These are phyloP conservation scores for Hortiboletus rubellus DNA, from an alignment of 1,284 basidiomycete species.

Conservation along the genomic window DNA sequence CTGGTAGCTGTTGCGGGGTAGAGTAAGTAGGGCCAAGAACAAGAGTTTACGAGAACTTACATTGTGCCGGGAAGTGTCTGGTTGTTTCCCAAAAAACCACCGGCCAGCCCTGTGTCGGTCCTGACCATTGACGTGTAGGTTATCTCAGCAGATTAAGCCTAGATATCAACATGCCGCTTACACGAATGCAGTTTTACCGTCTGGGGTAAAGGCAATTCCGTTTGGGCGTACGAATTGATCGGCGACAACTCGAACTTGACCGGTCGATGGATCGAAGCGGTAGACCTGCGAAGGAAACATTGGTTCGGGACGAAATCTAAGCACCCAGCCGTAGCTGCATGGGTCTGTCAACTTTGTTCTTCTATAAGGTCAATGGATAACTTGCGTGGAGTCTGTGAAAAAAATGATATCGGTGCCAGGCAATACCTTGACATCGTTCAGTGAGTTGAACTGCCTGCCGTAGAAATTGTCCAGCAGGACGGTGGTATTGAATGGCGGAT, in stretches of 20 bases:
- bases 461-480: constrained; percentile 72
- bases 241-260: constrained; percentile 66
- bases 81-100: constrained; percentile 56
- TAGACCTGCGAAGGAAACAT: constrained; percentile 74
- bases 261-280: constrained; percentile 63
- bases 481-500: constrained; percentile 59
- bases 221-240: constrained; percentile 64
- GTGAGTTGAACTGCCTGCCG: constrained; percentile 78
- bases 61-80: constrained; percentile 67
- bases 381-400: constrained; percentile 70
- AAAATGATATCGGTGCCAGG: constrained; percentile 60
- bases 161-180: constrained; percentile 38
- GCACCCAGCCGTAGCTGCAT: constrained; percentile 60
- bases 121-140: constrained; percentile 33
- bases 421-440: constrained; percentile 78
- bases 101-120: constrained; percentile 51
- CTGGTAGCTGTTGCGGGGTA: constrained; percentile 48
- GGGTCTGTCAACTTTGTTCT: neutral
- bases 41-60: constrained; percentile 38
- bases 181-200: constrained; percentile 69
- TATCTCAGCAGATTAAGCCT: neutral
- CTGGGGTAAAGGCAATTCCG: constrained; percentile 68
- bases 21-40: neutral
- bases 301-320: constrained; percentile 63
- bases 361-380: constrained; percentile 1